Conservation (phyloP, 306 rosid species). For the Acacia crassicarpa region DNA sequence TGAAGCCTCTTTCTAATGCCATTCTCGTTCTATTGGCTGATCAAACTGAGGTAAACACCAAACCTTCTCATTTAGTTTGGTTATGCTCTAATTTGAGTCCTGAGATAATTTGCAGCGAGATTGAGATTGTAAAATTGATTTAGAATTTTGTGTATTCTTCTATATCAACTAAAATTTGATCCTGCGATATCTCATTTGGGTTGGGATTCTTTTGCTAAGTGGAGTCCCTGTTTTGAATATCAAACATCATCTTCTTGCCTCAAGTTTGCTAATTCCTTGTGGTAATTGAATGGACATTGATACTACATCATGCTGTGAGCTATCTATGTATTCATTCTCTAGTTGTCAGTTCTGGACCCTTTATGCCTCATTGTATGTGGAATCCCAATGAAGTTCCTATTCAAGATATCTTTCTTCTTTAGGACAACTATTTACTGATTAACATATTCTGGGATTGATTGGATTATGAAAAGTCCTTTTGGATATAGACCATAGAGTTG, state of each 20-base stretch:
- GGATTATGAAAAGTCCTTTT: background rate
- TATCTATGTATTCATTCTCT: background rate
- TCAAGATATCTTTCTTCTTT: background rate
- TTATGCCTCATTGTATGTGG: background rate
- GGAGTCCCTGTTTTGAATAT: background rate
- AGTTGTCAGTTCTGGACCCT: background rate
- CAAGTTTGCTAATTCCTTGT: background rate
- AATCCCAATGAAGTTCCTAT: background rate
- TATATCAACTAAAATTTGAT: background rate
- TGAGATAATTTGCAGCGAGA: background rate
- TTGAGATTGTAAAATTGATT: background rate
- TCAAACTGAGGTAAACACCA: constrained; percentile 77
- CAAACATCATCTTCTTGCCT: background rate
- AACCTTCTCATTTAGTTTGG: background rate
- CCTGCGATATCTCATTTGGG: background rate
- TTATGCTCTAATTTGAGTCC: background rate
- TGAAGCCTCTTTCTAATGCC: constrained; percentile 63
- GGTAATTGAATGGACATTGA: background rate
- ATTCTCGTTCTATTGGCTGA: constrained; percentile 81
- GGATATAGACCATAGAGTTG: background rate
- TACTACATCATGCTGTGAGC: background rate
- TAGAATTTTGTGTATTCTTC: background rate
- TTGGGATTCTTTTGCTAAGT: background rate
- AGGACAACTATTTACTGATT: background rate
- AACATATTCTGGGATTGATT: background rate